phyloP scores from a whole-genome alignment of 2,329 filamentous ascomycete species.

The Cladosporium sp. region DNA sequence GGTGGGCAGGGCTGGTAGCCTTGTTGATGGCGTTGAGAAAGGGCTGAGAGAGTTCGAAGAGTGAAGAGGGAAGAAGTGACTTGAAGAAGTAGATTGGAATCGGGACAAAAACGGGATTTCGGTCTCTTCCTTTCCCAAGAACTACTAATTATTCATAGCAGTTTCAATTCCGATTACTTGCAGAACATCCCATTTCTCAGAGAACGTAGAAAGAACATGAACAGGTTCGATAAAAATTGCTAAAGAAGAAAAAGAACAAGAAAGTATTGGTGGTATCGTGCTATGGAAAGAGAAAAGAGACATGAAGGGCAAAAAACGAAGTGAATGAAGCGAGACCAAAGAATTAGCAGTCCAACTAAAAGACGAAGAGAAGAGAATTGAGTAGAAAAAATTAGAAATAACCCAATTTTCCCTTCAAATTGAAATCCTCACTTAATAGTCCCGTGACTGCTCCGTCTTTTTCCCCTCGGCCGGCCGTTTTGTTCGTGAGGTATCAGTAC shows the following conservation, averaged over 20 bases:
- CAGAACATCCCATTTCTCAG: too few species aligned
- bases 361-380: not conserved
- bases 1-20: slow-evolving; percentile 24
- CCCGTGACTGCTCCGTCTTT: not conserved
- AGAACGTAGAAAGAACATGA: not conserved
- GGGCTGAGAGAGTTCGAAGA: slow-evolving; percentile 28
- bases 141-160: not conserved
- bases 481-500: not conserved
- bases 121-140: too few species aligned
- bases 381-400: not conserved
- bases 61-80: too few species aligned
- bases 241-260: not conserved
- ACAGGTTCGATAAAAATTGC: not conserved
- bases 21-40: slow-evolving; percentile 27
- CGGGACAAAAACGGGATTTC: too few species aligned
- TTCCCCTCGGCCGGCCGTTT: not conserved
- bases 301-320: not conserved
- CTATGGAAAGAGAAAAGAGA: not conserved
- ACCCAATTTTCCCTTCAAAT: not conserved
- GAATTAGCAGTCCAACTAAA: not conserved
- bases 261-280: not conserved
- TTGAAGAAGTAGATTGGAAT: too few species aligned
- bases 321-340: not conserved
- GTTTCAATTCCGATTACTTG: too few species aligned
- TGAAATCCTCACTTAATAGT: not conserved